These are phyloP conservation scores for Hypsizygus ulmarius DNA, from an alignment of 1,284 basidiomycete species.

Conservation along the genomic window DNA sequence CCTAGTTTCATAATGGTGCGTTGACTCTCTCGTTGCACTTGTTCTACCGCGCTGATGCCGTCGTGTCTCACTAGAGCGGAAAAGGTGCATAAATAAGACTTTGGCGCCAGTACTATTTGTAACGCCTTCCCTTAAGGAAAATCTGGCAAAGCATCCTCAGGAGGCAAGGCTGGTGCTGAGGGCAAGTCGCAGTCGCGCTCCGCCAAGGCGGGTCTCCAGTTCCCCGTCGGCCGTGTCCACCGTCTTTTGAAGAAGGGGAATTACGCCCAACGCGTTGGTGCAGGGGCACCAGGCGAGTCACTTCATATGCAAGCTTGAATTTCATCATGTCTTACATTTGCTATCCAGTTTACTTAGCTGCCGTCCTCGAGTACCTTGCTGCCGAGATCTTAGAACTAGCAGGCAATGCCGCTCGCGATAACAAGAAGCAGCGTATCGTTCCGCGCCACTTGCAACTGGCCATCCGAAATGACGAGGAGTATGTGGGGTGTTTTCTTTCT, in stretches of 20 bases:
- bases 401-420: slow-evolving; percentile 81
- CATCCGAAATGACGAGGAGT: slow-evolving; percentile 86
- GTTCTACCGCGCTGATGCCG: slow-evolving; percentile 1
- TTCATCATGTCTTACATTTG: too few species aligned
- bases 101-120: slow-evolving; percentile 8
- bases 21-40: background rate
- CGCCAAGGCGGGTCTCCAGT: slow-evolving; percentile 51
- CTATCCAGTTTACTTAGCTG: slow-evolving; percentile 71
- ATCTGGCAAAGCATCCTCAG: slow-evolving; percentile 57
- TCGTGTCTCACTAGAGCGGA: slow-evolving; percentile 37
- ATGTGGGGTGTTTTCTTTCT: slow-evolving; percentile 21
- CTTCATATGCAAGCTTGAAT: too few species aligned
- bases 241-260: slow-evolving; percentile 55
- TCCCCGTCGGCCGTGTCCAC: slow-evolving; percentile 87
- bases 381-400: slow-evolving; percentile 90
- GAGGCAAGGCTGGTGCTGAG: slow-evolving; percentile 54
- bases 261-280: slow-evolving; percentile 53
- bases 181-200: slow-evolving; percentile 75
- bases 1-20: slow-evolving; percentile 38
- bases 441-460: slow-evolving; percentile 88
- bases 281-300: slow-evolving; percentile 73
- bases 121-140: slow-evolving; percentile 35
- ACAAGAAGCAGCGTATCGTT: slow-evolving; percentile 88
- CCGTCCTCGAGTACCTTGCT: slow-evolving; percentile 82
- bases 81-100: slow-evolving; percentile 37